Conservation (phyloP, 306 rosid genomes). For the Gastrolobium bilobum region DNA sequence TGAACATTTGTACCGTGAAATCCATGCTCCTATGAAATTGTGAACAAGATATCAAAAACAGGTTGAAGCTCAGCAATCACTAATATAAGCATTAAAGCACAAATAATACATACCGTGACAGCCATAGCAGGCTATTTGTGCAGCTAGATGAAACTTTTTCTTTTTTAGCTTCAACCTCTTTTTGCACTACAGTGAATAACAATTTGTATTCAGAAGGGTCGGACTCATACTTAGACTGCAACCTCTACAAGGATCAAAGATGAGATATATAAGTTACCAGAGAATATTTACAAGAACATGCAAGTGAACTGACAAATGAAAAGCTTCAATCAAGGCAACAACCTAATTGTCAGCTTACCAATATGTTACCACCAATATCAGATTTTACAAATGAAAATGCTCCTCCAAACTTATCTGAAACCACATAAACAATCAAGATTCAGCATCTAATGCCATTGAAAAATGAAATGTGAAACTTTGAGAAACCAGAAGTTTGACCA, state of each 20-base stretch:
- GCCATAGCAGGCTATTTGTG: constrained; percentile 81
- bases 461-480: constrained; percentile 9
- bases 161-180: constrained; percentile 68
- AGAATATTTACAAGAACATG: constrained; percentile 11
- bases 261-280: background rate
- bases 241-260: constrained; percentile 56
- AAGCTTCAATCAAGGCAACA: constrained; percentile 9
- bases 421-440: background rate
- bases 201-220: constrained; percentile 57
- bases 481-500: constrained; percentile 1
- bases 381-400: constrained; percentile 73
- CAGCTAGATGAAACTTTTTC: constrained; percentile 73
- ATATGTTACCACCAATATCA: constrained; percentile 73
- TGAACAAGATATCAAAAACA: background rate
- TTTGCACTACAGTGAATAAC: constrained; percentile 64
- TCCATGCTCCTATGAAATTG: constrained; percentile 56
- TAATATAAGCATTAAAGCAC: background rate
- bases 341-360: constrained; percentile 47
- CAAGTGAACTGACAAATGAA: constrained; percentile 7
- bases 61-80: background rate
- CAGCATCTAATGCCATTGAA: background rate
- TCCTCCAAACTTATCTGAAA: constrained; percentile 81
- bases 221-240: constrained; percentile 65
- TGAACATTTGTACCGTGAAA: constrained; percentile 70
- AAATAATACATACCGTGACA: constrained; percentile 67